Percentiles rank a stretch among this genome's conserved stretches.
These are phyloP conservation scores for Symbiodinium natans DNA, from an alignment of 73 alveolate genomes.

Conservation along the genomic window DNA sequence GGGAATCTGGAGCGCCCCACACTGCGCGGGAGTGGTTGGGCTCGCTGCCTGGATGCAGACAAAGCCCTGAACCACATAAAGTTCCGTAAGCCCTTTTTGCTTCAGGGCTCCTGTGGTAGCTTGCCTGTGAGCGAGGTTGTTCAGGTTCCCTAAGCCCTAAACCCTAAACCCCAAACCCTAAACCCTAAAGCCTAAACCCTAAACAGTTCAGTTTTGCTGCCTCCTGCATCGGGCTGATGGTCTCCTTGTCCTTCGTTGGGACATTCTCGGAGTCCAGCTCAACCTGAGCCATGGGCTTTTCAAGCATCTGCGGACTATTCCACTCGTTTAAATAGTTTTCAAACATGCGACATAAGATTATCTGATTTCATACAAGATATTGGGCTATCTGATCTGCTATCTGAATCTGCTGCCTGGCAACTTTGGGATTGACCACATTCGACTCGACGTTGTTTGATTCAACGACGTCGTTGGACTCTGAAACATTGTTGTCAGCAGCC, in stretches of 20 bases:
- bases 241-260: background rate
- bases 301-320: no score
- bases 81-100: no score
- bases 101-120: no score
- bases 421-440: conserved; percentile 7
- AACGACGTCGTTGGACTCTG: conserved; percentile 28
- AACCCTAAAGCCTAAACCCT: background rate
- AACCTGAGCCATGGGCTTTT: background rate
- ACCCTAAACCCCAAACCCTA: background rate
- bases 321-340: no score
- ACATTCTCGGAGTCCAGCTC: background rate
- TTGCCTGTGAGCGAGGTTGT: no score
- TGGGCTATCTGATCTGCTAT: background rate
- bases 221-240: background rate
- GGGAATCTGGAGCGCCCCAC: no score
- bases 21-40: no score
- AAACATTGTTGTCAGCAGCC: conserved; percentile 38
- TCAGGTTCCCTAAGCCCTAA: no score
- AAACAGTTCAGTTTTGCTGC: background rate
- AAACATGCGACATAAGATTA: background rate
- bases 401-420: background rate
- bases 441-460: conserved; percentile 62
- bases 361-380: background rate
- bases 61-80: no score
- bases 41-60: no score